phyloP scores from a whole-genome alignment of 768 basidiomycete species.

The Hygrophorus russula region DNA sequence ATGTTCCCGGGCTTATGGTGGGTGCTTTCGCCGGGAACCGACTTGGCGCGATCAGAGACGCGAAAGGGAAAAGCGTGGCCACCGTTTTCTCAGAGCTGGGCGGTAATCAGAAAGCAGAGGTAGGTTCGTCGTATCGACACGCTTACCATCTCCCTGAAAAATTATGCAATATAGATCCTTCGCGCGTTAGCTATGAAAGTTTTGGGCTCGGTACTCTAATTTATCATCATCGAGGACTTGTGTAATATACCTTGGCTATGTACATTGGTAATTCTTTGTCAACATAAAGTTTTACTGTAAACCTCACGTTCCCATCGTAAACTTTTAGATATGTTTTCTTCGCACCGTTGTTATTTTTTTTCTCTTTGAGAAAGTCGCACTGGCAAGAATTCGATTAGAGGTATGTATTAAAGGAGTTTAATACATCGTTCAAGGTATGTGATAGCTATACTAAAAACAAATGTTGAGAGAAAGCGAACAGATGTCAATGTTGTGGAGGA shows the following conservation, averaged over 20 bases:
- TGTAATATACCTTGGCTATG: neutral
- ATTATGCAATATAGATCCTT: slow-evolving; percentile 47
- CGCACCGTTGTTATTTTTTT: too few relatives aligned
- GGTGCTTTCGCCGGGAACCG: slow-evolving; percentile 84
- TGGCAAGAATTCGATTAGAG: neutral
- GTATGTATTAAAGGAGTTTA: neutral
- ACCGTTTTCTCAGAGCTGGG: slow-evolving; percentile 75
- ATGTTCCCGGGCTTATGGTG: slow-evolving; percentile 76
- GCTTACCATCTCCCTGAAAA: neutral
- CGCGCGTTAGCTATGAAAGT: slow-evolving; percentile 77
- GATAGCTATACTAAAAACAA: neutral
- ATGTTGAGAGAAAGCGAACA: too few relatives aligned
- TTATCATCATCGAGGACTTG: neutral
- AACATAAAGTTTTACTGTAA: too few relatives aligned
- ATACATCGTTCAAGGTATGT: neutral
- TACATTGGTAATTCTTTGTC: too few relatives aligned
- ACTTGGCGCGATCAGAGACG: slow-evolving; percentile 85
- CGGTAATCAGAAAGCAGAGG: slow-evolving; percentile 79
- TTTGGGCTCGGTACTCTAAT: slow-evolving; percentile 47
- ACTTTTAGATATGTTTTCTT: too few relatives aligned
- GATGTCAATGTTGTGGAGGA: neutral
- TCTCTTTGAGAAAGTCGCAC: too few relatives aligned
- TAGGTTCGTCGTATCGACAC: slow-evolving; percentile 19
- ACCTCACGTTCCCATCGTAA: too few relatives aligned
- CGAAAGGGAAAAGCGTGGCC: slow-evolving; percentile 90